Base-by-base conservation (phyloP, 345 rosid genomes). In the Eucalyptus lansdowneana region DNA sequence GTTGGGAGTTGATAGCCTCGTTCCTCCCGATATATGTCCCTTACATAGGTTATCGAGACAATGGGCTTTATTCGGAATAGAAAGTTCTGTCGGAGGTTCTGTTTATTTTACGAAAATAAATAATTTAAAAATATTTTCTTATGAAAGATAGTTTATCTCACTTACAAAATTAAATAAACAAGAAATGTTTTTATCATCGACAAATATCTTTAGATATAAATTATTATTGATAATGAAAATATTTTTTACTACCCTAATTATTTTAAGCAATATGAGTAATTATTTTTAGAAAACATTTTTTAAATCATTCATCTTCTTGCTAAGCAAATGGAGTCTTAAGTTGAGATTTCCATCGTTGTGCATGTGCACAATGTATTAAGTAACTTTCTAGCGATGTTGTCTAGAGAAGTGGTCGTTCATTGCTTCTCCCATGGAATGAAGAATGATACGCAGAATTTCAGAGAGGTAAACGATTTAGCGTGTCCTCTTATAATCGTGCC, bases 141-240 rank as follows among this genome's bases (percentile, higher is more conserved):
- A 56, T 9, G 1, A 56, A 56, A 22, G 6, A 56, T 56, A 6
- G 2, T 9, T 10, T 10, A 11, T 56, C 3, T 24, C 13, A 5
- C 27, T 24, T 24, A 5, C 13, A 56, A 56, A 56, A 24, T 22
- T 56, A 24, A 56, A 2, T 56, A 56, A 56, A 24, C 29, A 24
- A 24, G 6, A 56, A 4, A 22, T 56, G 1, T 56, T 24, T 24
- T 24, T 56, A 56, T 56, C 0, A 0, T 56, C 0, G 3, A 56
- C 6, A 4, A 24, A 56, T 22, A 56, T 24, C 1, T 10, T 24
- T 24, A 56, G 1, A 56, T 11, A 24, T 56, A 24, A 56, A 4
- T 56, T 54, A 9, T 9, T 8, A 2, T 54, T 2, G 0, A 22
- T 56, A 56, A 56, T 56, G 60, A 56, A 24, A 9, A 56, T 56